Evolutionary conservation across 2,329 filamentous ascomycete genomes (phyloP).

Genomic region (Ceratocystiopsis sp.): DNA sequence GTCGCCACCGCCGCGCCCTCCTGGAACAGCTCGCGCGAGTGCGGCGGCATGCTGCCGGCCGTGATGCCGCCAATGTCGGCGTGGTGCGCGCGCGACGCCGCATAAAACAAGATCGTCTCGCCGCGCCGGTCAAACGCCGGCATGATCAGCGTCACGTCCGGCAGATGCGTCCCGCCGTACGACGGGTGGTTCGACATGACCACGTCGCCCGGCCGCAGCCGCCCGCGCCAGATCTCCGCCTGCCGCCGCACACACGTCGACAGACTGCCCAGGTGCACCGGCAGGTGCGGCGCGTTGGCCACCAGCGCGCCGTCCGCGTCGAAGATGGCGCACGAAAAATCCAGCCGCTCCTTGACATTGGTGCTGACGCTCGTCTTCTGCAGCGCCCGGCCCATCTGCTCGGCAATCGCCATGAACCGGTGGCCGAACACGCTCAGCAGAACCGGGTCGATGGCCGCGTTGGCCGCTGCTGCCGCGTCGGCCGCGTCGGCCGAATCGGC

Average conservation of each 20-base stretch:
- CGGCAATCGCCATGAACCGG: constrained; percentile 71
- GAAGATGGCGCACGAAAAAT: constrained; percentile 72
- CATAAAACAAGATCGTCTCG: constrained; percentile 64
- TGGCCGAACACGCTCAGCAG: constrained; percentile 66
- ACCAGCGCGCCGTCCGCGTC: constrained; percentile 60
- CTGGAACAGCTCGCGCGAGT: constrained; percentile 47
- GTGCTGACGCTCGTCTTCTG: constrained; percentile 69
- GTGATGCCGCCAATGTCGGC: constrained; percentile 74
- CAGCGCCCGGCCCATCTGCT: constrained; percentile 65
- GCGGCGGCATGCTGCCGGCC: constrained; percentile 68
- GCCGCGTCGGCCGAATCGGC: constrained; percentile 17
- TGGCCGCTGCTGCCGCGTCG: constrained; percentile 11
- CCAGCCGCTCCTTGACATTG: constrained; percentile 67
- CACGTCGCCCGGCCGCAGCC: constrained; percentile 62
- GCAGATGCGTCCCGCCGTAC: constrained; percentile 68
- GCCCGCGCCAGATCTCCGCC: constrained; percentile 64
- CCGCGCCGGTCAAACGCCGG: constrained; percentile 52
- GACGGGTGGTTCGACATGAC: constrained; percentile 74
- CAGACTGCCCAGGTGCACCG: constrained; percentile 70
- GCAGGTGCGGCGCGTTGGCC: constrained; percentile 65
- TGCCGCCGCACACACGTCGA: constrained; percentile 69
- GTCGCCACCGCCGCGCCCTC: constrained; percentile 48
- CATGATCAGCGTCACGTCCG: constrained; percentile 68
- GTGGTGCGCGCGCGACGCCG: constrained; percentile 65
- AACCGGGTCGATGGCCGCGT: constrained; percentile 47